These are phyloP conservation scores for Scenedesmus sp. DNA, from an alignment of 163 green algal species.

Conservation along the genomic window DNA sequence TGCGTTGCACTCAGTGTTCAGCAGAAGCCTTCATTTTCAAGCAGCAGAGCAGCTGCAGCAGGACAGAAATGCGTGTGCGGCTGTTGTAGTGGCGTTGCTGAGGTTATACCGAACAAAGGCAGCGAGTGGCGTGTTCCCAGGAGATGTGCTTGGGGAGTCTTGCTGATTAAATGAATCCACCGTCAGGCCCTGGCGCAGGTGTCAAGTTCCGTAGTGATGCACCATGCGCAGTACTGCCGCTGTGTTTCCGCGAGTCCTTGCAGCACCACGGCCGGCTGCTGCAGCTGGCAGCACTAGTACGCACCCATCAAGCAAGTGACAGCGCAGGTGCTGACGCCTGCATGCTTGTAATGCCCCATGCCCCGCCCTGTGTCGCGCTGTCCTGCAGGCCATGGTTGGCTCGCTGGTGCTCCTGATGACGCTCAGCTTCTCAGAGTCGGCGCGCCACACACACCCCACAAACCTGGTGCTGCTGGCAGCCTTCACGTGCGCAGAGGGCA, in stretches of 20 bases:
- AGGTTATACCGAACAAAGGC: no score
- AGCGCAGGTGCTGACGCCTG: background rate
- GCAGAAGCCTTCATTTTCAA: no score
- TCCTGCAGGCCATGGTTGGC: conserved; percentile 17
- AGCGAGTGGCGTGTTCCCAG: no score
- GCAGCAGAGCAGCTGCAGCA: background rate
- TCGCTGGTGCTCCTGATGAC: conserved; percentile 61
- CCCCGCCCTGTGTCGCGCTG: background rate
- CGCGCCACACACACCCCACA: conserved; percentile 64
- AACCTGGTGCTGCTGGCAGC: conserved; percentile 71
- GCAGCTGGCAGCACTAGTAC: no score
- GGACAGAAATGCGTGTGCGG: background rate
- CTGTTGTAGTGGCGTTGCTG: background rate
- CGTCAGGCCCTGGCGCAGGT: no score
- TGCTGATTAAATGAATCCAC: no score
- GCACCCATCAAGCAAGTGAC: background rate
- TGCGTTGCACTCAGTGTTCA: background rate
- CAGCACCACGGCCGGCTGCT: no score
- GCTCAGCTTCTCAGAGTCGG: conserved; percentile 59
- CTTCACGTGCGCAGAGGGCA: conserved; percentile 69
- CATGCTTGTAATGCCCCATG: background rate
- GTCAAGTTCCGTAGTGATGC: no score
- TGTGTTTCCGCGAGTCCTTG: no score
- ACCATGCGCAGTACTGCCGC: no score
- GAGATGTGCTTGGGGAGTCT: no score